phyloP scores from a whole-genome alignment of 148 eudicot genomes.

The Silene uniflora region DNA sequence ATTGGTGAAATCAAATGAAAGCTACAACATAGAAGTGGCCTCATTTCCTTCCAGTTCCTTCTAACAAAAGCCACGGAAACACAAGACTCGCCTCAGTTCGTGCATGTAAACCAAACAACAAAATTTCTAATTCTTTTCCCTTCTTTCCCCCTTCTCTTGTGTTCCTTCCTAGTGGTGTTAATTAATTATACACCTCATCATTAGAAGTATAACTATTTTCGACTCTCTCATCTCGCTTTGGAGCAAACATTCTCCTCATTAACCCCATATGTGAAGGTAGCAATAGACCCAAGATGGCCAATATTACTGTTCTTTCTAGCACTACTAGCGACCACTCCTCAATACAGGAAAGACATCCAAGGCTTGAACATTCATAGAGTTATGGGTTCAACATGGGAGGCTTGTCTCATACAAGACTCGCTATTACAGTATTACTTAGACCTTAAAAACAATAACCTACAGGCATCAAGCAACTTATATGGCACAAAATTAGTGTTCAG shows the following conservation, averaged over 20 bases:
- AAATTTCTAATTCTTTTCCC: not conserved
- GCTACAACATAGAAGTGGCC: too few species aligned
- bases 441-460: too few species aligned
- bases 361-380: too few species aligned
- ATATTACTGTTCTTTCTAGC: not conserved
- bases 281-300: not conserved
- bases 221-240: not conserved
- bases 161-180: not conserved
- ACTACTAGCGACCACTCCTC: not conserved
- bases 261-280: not conserved
- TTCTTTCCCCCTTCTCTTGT: not conserved
- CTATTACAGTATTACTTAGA: too few species aligned
- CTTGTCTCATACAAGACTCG: too few species aligned
- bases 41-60: too few species aligned
- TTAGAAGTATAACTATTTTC: not conserved
- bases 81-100: not conserved
- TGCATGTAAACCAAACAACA: not conserved
- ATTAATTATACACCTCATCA: too few species aligned
- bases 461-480: too few species aligned
- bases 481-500: too few species aligned
- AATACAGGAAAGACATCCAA: not conserved
- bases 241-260: slow-evolving; percentile 7
- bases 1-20: too few species aligned
- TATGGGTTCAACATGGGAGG: too few species aligned
- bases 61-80: not conserved